A percentile compares a stretch with the other conserved stretches of the same genome.
These are phyloP conservation scores for Coprinopsis marcescibilis DNA, from an alignment of 768 basidiomycete genomes.

Conservation along the genomic window DNA sequence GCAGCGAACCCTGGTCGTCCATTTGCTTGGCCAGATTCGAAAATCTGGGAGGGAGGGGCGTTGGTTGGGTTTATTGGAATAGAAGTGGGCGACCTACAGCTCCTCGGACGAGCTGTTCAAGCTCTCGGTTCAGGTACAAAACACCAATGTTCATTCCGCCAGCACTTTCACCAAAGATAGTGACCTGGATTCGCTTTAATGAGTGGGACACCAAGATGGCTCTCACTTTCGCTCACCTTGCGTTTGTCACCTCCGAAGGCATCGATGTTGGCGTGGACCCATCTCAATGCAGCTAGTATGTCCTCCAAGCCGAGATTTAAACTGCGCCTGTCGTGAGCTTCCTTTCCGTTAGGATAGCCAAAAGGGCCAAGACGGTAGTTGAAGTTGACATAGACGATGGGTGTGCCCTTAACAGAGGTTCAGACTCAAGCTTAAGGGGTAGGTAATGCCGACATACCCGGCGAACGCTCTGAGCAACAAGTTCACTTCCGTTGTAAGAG, in stretches of 20 bases:
- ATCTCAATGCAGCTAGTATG: slow-evolving; percentile 37
- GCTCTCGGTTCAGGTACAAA: slow-evolving; percentile 29
- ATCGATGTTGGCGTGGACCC: slow-evolving; percentile 56
- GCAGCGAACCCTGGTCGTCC: slow-evolving; percentile 10
- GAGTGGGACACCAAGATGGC: not conserved
- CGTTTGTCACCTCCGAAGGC: slow-evolving; percentile 52
- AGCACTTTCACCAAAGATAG: no score
- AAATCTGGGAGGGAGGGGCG: not conserved
- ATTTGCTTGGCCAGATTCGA: not conserved
- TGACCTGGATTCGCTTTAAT: no score
- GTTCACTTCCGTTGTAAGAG: slow-evolving; percentile 26
- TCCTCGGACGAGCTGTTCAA: slow-evolving; percentile 29
- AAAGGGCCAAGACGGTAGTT: slow-evolving; percentile 42
- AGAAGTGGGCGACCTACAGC: slow-evolving; percentile 16
- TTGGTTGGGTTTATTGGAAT: not conserved
- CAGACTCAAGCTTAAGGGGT: not conserved
- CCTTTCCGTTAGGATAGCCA: slow-evolving; percentile 38
- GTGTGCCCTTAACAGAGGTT: slow-evolving; percentile 27
- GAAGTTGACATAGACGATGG: slow-evolving; percentile 36
- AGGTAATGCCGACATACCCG: slow-evolving; percentile 22
- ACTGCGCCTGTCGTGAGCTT: slow-evolving; percentile 30
- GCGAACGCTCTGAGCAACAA: slow-evolving; percentile 30
- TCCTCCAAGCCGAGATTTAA: slow-evolving; percentile 45
- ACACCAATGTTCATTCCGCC: slow-evolving; percentile 42
- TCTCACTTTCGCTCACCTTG: slow-evolving; percentile 15